These are phyloP conservation scores for Candida frijolesensis DNA, from an alignment of 1,139 yeast genomes.

Conservation along the genomic window DNA sequence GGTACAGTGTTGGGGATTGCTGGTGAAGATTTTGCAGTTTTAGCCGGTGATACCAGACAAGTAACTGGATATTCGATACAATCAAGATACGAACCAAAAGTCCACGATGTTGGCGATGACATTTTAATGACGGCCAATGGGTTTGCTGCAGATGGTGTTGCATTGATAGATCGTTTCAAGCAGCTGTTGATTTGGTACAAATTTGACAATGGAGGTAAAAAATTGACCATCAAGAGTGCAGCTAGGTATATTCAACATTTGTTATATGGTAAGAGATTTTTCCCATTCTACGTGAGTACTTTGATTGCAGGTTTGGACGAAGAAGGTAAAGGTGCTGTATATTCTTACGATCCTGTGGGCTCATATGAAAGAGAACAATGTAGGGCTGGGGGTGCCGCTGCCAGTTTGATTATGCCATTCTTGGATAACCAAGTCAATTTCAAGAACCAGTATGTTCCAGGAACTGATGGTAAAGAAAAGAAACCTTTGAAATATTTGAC, in stretches of 20 bases:
- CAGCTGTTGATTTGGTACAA: conserved; percentile 92
- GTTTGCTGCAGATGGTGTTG: conserved; percentile 92
- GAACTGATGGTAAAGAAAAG: conserved; percentile 65
- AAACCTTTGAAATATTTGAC: conserved; percentile 63
- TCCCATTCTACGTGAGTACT: conserved; percentile 96
- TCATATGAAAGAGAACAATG: conserved; percentile 97
- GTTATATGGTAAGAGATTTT: conserved; percentile 88
- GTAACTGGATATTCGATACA: conserved; percentile 93
- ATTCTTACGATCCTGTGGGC: conserved; percentile 97
- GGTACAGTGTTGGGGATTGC: conserved; percentile 98
- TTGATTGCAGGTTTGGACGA: conserved; percentile 94
- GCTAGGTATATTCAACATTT: conserved; percentile 92
- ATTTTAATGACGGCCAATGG: conserved; percentile 92
- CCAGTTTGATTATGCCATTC: conserved; percentile 94
- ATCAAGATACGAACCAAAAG: conserved; percentile 89
- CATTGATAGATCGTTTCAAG: conserved; percentile 74
- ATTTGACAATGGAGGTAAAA: conserved; percentile 77
- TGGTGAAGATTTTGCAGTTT: conserved; percentile 93
- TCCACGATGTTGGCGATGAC: conserved; percentile 87
- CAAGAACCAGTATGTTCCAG: conserved; percentile 88
- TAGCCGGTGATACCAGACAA: conserved; percentile 98
- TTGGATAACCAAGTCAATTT: conserved; percentile 95
- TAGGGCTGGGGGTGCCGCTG: conserved; percentile 98
- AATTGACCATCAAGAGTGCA: conserved; percentile 67
- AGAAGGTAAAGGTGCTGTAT: conserved; percentile 92